Conservation (phyloP, 306 rosid species). For the Alnus glutinosa region DNA sequence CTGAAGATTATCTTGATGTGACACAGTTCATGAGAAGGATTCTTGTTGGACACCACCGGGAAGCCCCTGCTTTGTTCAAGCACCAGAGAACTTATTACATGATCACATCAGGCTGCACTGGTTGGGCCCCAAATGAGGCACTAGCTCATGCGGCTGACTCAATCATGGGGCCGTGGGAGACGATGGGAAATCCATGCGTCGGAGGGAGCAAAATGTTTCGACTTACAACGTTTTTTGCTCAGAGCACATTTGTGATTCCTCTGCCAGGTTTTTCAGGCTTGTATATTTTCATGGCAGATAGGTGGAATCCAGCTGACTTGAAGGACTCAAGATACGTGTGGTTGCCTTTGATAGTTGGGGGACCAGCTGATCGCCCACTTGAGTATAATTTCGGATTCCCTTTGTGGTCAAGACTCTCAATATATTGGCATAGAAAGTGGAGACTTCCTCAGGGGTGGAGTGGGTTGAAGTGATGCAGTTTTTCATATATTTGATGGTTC, state of each 20-base stretch:
- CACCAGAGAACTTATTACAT: constrained; percentile 84
- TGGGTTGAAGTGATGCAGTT: constrained; percentile 36
- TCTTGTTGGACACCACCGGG: constrained; percentile 89
- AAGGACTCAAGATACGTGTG: constrained; percentile 87
- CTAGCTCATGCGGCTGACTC: constrained; percentile 90
- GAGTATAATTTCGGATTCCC: constrained; percentile 90
- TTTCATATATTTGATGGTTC: constrained; percentile 35
- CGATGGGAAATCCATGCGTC: constrained; percentile 81
- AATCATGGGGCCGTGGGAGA: constrained; percentile 91
- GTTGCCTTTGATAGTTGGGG: constrained; percentile 93
- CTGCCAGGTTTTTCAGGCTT: constrained; percentile 60
- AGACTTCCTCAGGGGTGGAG: constrained; percentile 77
- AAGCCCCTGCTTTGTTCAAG: constrained; percentile 98
- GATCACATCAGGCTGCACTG: constrained; percentile 97
- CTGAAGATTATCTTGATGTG: constrained; percentile 74
- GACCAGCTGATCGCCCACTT: constrained; percentile 77
- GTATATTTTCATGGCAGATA: constrained; percentile 83
- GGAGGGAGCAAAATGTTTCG: constrained; percentile 82
- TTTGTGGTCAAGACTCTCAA: constrained; percentile 91
- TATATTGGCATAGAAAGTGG: constrained; percentile 98
- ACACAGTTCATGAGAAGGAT: constrained; percentile 57
- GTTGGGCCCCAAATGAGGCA: constrained; percentile 99
- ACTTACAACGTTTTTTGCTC: constrained; percentile 83
- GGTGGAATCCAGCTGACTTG: constrained; percentile 95
- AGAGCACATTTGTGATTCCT: constrained; percentile 86